These are phyloP conservation scores for Takashimella tepidaria DNA, from an alignment of 1,284 basidiomycete species.

Conservation along the genomic window DNA sequence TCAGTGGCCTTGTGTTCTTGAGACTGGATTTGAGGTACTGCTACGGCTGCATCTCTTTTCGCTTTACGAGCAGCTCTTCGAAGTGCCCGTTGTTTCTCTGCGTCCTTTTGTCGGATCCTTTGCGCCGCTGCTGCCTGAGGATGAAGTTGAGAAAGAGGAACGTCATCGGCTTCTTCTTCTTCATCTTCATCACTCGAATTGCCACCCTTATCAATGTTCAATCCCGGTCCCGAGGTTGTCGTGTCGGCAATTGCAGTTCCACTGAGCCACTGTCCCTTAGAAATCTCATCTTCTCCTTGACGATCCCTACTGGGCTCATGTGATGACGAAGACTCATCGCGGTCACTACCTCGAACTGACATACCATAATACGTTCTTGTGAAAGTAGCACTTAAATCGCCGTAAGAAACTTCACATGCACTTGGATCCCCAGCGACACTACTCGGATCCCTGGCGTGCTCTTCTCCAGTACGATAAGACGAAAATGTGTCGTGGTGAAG, in stretches of 20 bases:
- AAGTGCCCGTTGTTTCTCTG: constrained; percentile 10
- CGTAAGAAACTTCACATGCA: neutral
- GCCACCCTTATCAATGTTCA: constrained; percentile 8
- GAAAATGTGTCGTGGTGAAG: neutral
- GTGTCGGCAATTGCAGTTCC: neutral
- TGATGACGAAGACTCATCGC: constrained; percentile 6
- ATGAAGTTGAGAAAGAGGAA: constrained; percentile 36
- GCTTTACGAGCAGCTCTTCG: constrained; percentile 12
- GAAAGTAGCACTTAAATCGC: neutral
- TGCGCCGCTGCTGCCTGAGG: constrained; percentile 34
- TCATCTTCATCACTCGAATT: constrained; percentile 13
- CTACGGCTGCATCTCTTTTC: constrained; percentile 9
- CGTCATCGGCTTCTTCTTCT: constrained; percentile 35
- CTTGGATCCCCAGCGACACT: neutral
- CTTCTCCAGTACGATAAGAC: neutral
- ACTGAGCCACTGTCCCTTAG: neutral
- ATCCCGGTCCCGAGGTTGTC: constrained; percentile 1
- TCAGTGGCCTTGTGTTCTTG: neutral
- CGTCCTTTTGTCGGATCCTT: constrained; percentile 7
- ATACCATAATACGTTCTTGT: constrained; percentile 1
- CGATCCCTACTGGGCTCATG: constrained; percentile 5
- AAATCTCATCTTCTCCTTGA: neutral
- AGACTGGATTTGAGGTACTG: no score
- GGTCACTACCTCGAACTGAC: neutral
- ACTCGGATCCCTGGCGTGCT: no score